Evolutionary conservation across 495 filamentous ascomycete genomes (phyloP), one percentile per base, ranked within the genome.

Genomic region (Bathelium albidoporum): DNA sequence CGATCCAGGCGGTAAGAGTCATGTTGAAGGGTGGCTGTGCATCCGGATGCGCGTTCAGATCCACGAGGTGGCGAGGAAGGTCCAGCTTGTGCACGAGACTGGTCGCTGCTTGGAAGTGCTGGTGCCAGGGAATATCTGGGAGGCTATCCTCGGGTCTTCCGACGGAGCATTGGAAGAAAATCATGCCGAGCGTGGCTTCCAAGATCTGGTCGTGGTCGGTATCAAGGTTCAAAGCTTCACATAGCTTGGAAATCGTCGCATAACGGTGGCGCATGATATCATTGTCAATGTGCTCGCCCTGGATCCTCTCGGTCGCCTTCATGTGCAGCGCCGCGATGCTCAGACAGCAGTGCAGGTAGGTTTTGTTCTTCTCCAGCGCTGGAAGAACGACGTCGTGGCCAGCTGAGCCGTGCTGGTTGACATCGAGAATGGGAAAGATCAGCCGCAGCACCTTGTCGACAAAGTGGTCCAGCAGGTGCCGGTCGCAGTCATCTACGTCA

Each of bases 161-260:
- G 62, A 97, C 92, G 18, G 89, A 89, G 77, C 89, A 93, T 69
- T 96, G 92, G 80, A 97, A 98, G 78, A 97, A 91, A 65, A 97
- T 96, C 85, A 98, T 92, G 59, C 90, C 94, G 9, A 98, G 80
- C 0, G 93, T 91, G 1, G 94, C 91, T 75, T 98, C 94, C 14
- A 98, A 82, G 66, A 96, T 96, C 70, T 93, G 80, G 55, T 87
- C 81, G 73, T 96, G 91, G 65, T 97, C 79, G 66, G 83, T 82
- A 69, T 98, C 93, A 32, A 80, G 76, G 64, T 84, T 85, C 34
- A 97, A 79, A 0, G 93, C 89, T 64, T 91, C 85, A 76, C 90
- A 96, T 1, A 98, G 81, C 65, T 90, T 83, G 1, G 88, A 85
- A 68, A 98, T 89, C 16, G 91, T 91, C 29, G 90, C 88, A 72